These are phyloP conservation scores for Debaryomyces singareniensis DNA, from an alignment of 1,139 yeast species.

Conservation along the genomic window DNA sequence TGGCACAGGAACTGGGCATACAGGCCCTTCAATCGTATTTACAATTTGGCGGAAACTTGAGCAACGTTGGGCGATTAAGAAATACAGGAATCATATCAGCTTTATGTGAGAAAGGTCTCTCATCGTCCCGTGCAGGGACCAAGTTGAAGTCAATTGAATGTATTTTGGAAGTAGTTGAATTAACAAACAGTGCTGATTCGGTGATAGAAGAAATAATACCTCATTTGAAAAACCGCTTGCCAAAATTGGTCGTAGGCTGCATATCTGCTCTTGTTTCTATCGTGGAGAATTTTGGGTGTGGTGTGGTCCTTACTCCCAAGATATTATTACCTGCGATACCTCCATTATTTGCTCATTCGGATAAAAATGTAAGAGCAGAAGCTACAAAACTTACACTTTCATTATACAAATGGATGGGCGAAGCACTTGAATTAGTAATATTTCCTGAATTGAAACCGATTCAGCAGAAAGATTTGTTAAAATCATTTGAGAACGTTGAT, in stretches of 20 bases:
- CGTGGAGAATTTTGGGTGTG: slow-evolving; percentile 65
- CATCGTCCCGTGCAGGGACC: slow-evolving; percentile 73
- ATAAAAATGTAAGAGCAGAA: slow-evolving; percentile 78
- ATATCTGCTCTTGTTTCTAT: slow-evolving; percentile 51
- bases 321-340: slow-evolving; percentile 55
- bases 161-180: slow-evolving; percentile 56
- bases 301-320: slow-evolving; percentile 50
- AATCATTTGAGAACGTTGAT: slow-evolving; percentile 56
- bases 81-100: slow-evolving; percentile 43
- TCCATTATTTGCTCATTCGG: slow-evolving; percentile 79
- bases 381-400: slow-evolving; percentile 66
- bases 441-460: slow-evolving; percentile 80
- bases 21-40: slow-evolving; percentile 50
- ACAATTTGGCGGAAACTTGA: slow-evolving; percentile 48
- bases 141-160: slow-evolving; percentile 61
- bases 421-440: slow-evolving; percentile 50
- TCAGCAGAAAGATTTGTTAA: slow-evolving; percentile 79
- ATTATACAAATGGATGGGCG: slow-evolving; percentile 73
- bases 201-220: slow-evolving; percentile 68
- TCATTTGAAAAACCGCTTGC: slow-evolving; percentile 54
- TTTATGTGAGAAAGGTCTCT: slow-evolving; percentile 73
- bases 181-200: slow-evolving; percentile 53
- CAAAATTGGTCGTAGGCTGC: slow-evolving; percentile 74
- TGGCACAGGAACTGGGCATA: slow-evolving; percentile 84
- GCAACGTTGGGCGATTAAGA: slow-evolving; percentile 30